phyloP scores from a whole-genome alignment of 192 early-diverging fungal genomes.

The Entophlyctis luteolus region DNA sequence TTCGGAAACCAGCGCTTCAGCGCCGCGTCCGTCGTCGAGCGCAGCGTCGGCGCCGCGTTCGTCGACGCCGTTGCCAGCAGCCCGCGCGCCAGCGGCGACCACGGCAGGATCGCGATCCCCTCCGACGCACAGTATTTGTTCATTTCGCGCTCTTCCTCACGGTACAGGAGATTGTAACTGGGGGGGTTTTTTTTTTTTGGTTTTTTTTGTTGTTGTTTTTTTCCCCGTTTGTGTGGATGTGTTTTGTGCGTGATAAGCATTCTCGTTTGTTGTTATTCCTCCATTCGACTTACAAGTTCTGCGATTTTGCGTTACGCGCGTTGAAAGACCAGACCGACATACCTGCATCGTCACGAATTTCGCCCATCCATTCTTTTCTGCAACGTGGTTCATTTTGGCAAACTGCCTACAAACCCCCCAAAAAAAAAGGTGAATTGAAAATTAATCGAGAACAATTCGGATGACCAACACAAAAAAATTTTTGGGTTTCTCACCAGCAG shows the following conservation, averaged over 20 bases:
- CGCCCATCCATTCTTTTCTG: conserved; percentile 49
- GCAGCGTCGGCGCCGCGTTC: not conserved
- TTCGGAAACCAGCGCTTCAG: conserved; percentile 7
- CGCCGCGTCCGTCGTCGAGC: conserved; percentile 8
- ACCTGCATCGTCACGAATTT: conserved; percentile 50
- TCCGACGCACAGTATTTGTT: conserved; percentile 41
- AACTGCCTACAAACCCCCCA: conserved; percentile 43
- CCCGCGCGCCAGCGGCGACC: conserved; percentile 55
- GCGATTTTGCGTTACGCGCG: no score
- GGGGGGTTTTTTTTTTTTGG: not conserved
- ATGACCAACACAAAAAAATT: not conserved
- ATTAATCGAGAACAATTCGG: no score
- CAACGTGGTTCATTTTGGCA: conserved; percentile 42
- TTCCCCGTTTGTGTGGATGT: conserved; percentile 31
- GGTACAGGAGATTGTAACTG: conserved; percentile 39
- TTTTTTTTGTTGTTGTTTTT: conserved; percentile 2
- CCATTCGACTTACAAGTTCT: no score
- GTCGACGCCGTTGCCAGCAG: conserved; percentile 38
- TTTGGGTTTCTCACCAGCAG: not conserved
- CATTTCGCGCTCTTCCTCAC: conserved; percentile 61
- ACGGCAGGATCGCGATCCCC: conserved; percentile 47
- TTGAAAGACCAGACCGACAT: not conserved
- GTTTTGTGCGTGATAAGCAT: no score
- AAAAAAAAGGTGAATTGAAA: no score
- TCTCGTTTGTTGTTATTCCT: no score